A percentile compares a stretch with the other conserved stretches of the same genome.
Conservation (phyloP, 2,329 filamentous ascomycete genomes). For the Monosporascus ibericus region DNA sequence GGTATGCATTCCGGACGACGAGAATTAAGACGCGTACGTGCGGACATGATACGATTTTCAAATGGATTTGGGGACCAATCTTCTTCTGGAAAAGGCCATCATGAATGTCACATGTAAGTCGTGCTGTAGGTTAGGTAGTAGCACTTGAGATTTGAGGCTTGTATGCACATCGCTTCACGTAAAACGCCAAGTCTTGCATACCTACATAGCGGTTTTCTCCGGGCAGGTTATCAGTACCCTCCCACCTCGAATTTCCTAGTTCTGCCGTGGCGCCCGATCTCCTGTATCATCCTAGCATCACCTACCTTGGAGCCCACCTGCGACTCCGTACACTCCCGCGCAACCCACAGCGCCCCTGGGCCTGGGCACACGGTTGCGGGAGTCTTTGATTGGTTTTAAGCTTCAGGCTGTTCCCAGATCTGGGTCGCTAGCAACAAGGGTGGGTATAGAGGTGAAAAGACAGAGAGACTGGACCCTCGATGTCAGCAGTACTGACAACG, state of each 20-base stretch:
- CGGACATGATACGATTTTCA: too few relatives aligned
- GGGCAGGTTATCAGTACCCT: too few relatives aligned
- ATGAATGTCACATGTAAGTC: too few relatives aligned
- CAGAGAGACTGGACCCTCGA: neutral
- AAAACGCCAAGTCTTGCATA: too few relatives aligned
- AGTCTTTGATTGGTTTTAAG: neutral
- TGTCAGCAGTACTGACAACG: neutral
- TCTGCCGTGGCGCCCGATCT: neutral
- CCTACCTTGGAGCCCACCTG: neutral
- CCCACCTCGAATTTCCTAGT: neutral
- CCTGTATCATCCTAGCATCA: neutral
- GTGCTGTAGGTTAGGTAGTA: too few relatives aligned
- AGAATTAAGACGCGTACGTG: too few relatives aligned
- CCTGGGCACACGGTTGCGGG: neutral
- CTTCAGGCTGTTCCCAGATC: neutral
- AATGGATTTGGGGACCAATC: too few relatives aligned
- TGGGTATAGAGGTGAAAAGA: neutral
- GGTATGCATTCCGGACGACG: too few relatives aligned
- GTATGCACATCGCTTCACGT: too few relatives aligned
- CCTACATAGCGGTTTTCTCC: too few relatives aligned
- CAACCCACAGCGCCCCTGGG: neutral
- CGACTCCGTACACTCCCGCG: neutral
- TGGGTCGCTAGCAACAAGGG: neutral
- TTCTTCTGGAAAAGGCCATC: too few relatives aligned
- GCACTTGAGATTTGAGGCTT: too few relatives aligned